These are phyloP conservation scores for Aegilops speltoides DNA, from an alignment of 176 grass and related monocot genomes.

Conservation along the genomic window DNA sequence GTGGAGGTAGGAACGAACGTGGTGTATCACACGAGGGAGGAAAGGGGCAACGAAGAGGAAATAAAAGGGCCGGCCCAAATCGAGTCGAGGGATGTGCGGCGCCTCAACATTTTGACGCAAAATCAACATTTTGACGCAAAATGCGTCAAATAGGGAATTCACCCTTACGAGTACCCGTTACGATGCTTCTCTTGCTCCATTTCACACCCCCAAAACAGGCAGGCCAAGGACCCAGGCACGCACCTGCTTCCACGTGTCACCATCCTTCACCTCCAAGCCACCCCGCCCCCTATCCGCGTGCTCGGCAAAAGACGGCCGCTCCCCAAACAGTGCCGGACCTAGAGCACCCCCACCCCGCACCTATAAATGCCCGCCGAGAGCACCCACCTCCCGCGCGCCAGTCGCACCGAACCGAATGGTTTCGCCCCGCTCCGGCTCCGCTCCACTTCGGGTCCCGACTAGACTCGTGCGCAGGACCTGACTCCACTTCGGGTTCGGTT, in stretches of 20 bases:
- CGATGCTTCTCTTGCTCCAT: too few species aligned
- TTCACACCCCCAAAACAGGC: too few species aligned
- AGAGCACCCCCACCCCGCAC: background rate
- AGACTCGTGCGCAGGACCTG: background rate
- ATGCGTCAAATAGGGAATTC: too few species aligned
- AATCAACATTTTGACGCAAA: too few species aligned
- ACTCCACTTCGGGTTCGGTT: background rate
- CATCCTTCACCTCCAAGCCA: background rate
- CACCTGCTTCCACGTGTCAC: background rate
- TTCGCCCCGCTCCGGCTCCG: background rate
- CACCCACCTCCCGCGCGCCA: background rate
- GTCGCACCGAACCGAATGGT: background rate
- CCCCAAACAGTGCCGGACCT: background rate
- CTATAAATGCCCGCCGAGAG: conserved; percentile 44
- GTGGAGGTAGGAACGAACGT: too few species aligned
- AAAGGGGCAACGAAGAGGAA: too few species aligned
- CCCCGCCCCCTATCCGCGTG: background rate
- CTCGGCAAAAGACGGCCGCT: background rate
- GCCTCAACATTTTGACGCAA: too few species aligned
- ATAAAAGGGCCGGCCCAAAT: too few species aligned
- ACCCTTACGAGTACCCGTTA: too few species aligned
- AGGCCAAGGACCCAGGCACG: background rate
- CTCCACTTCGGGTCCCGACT: conserved; percentile 11
- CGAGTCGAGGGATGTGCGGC: too few species aligned
- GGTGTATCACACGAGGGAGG: too few species aligned